A percentile compares a stretch with the other conserved stretches of the same genome.
phyloP scores from a whole-genome alignment of 371 early-diverging fungal genomes.

The Smittium culicis region DNA sequence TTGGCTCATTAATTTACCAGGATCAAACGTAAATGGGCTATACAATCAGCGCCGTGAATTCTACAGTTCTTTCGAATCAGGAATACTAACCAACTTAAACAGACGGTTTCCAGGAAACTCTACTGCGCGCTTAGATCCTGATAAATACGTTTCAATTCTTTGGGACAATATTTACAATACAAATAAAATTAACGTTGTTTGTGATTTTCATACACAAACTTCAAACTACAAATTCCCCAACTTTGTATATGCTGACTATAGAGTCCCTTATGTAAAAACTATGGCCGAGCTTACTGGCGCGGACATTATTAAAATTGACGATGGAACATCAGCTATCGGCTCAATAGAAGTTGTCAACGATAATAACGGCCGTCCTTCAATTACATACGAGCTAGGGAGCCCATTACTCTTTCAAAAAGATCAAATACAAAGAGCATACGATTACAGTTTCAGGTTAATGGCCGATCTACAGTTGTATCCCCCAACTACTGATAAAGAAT shows the following conservation, averaged over 20 bases:
- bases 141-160: background rate
- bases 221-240: background rate
- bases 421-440: conserved; percentile 1
- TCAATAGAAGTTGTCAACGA: background rate
- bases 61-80: background rate
- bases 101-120: background rate
- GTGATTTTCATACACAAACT: background rate
- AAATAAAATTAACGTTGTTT: background rate
- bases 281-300: conserved; percentile 10
- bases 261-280: background rate
- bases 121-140: background rate
- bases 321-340: background rate
- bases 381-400: conserved; percentile 6
- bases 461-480: background rate
- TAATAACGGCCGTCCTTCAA: background rate
- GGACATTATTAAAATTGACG: conserved; percentile 3
- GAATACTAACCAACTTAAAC: background rate
- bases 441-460: conserved; percentile 3
- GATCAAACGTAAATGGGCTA: background rate
- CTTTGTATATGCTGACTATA: conserved; percentile 4
- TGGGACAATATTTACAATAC: background rate
- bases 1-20: background rate
- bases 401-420: background rate
- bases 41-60: background rate
- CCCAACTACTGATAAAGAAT: background rate